These are phyloP conservation scores for Neonectria neomacrospora DNA, from an alignment of 2,329 filamentous ascomycete genomes.

Conservation along the genomic window DNA sequence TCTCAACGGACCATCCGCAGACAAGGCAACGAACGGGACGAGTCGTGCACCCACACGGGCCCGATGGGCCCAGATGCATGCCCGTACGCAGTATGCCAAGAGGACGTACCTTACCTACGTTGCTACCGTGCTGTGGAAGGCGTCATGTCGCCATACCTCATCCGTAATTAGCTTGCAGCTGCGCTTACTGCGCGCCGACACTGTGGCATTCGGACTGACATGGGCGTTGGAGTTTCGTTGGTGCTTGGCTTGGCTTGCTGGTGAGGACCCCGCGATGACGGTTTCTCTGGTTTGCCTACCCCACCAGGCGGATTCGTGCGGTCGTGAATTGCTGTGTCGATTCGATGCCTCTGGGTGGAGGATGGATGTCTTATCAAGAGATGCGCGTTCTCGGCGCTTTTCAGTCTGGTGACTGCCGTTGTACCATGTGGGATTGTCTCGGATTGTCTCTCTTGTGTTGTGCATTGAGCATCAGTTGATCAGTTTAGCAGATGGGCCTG, in stretches of 20 bases:
- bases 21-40: constrained; percentile 20
- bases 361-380: not conserved
- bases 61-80: not conserved
- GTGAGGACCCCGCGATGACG: constrained; percentile 10
- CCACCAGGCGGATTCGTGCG: not conserved
- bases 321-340: not conserved
- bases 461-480: constrained; percentile 8
- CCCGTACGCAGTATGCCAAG: not conserved
- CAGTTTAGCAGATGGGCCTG: constrained; percentile 13
- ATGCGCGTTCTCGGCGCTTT: not conserved
- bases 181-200: constrained; percentile 1
- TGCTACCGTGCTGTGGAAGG: not conserved
- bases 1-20: not conserved
- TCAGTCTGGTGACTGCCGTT: constrained; percentile 3
- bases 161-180: not conserved
- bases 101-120: not conserved
- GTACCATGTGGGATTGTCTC: constrained; percentile 5
- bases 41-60: constrained; percentile 4
- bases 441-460: not conserved
- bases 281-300: not conserved
- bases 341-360: not conserved
- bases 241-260: constrained; percentile 11
- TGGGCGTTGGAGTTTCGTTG: not conserved
- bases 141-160: constrained; percentile 15
- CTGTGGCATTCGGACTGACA: constrained; percentile 2